Evolutionary conservation across 441 rosid species (phyloP), one percentile per base, ranked within the genome.

Genomic region (Dalechampia spathulata): DNA sequence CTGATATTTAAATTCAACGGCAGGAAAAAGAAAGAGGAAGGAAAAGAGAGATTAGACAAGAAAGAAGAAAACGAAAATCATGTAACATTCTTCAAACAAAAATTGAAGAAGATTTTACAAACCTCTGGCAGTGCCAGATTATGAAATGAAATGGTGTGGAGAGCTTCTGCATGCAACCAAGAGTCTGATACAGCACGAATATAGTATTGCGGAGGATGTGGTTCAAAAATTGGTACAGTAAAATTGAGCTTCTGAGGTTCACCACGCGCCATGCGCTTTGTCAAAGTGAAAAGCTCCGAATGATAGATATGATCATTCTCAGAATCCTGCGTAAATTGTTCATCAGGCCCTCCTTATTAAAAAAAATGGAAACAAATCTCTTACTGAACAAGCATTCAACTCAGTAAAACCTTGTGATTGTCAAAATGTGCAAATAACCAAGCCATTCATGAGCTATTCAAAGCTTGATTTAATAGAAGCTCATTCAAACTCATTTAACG

Each of bases 161-260:
- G 81, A 67, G 98, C 79, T 76, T 94, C 99, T 28, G 99, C 82
- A 42, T 83, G 87, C 85, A 94, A 75, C 99, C 99, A 94, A 55
- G 99, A 84, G 84, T 94, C 99, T 67, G 99, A 94, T 48, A 94
- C 87, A 58, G 98, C 99, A 70, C 80, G 94, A 71, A 94, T 86
- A 71, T 81, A 94, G 75, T 90, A 94, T 66, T 94, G 99, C 1
- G 98, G 96, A 32, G 99, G 99, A 68, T 94, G 99, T 46, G 99
- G 99, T 75, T 90, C 99, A 71, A 94, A 94, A 69, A 94, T 90
- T n/a, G 99, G 99, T 61, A 94, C 94, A 7, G 95, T 87, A 66
- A 90, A 94, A 60, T 92, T 78, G 62, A 94, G 96, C 78, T 80
- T 87, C 73, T 86, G 97, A 32, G 99, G 80, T 58, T 87, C 94